Percentiles rank a stretch among this genome's conserved stretches.
Conservation (phyloP, 2,329 filamentous ascomycete genomes). For the Ophiostoma perfectum region DNA sequence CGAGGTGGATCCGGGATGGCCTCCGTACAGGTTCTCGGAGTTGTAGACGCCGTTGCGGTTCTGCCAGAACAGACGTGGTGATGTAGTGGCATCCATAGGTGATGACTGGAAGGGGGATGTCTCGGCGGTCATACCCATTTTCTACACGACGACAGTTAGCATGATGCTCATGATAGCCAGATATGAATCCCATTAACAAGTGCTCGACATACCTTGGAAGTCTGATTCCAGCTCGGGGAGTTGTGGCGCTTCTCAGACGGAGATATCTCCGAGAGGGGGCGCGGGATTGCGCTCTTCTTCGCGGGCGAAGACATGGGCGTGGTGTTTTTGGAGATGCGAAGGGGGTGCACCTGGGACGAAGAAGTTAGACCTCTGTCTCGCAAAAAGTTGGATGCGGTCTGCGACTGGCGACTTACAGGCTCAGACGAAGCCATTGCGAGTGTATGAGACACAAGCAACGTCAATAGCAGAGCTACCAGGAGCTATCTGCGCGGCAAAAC, state of each 20-base stretch:
- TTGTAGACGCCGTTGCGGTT: constrained; percentile 58
- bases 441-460: background rate
- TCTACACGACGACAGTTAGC: constrained; percentile 39
- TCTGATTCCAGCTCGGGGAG: constrained; percentile 83
- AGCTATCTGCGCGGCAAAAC: constrained; percentile 10
- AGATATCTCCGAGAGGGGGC: constrained; percentile 83
- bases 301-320: constrained; percentile 54
- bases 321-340: constrained; percentile 68
- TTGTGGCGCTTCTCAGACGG: constrained; percentile 82
- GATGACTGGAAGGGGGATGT: constrained; percentile 83
- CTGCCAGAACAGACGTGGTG: constrained; percentile 91
- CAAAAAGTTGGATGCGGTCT: background rate
- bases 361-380: constrained; percentile 5
- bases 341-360: constrained; percentile 59
- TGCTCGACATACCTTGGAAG: constrained; percentile 56
- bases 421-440: constrained; percentile 26
- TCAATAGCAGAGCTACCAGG: constrained; percentile 4
- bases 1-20: constrained; percentile 57
- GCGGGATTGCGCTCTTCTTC: constrained; percentile 60
- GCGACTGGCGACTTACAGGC: constrained; percentile 21
- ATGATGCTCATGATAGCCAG: background rate
- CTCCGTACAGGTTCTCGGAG: constrained; percentile 66
- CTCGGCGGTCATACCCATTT: constrained; percentile 60
- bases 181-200: background rate
- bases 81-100: constrained; percentile 61